Percentiles rank a stretch among this genome's conserved stretches.
Evolutionary conservation across 1,139 yeast genomes (phyloP).

Genomic region (Saccharomyces hybrid): DNA sequence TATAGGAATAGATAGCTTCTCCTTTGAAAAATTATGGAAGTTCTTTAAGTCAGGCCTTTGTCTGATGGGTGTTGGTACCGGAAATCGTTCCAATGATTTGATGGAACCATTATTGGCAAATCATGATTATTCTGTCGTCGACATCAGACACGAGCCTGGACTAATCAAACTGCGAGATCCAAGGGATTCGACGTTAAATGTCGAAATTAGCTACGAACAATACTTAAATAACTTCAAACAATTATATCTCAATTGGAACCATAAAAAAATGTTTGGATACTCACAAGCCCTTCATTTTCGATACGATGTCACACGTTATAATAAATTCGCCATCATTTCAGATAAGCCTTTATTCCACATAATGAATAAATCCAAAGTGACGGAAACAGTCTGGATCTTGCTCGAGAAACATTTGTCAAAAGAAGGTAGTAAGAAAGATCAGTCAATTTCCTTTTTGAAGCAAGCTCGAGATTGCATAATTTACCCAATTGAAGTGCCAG

Average conservation of each 20-base stretch:
- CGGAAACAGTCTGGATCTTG: slow-evolving; percentile 43
- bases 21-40: slow-evolving; percentile 34
- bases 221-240: slow-evolving; percentile 44
- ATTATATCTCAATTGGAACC: slow-evolving; percentile 65
- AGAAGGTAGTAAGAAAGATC: neutral
- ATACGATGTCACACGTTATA: slow-evolving; percentile 20
- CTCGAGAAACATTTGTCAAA: slow-evolving; percentile 34
- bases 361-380: slow-evolving; percentile 29
- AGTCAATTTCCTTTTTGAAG: slow-evolving; percentile 14
- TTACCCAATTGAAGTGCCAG: slow-evolving; percentile 4
- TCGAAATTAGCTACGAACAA: slow-evolving; percentile 29
- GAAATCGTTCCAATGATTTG: slow-evolving; percentile 31
- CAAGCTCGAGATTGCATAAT: slow-evolving; percentile 17
- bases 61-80: slow-evolving; percentile 65
- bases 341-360: slow-evolving; percentile 46
- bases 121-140: slow-evolving; percentile 63
- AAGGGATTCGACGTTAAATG: slow-evolving; percentile 33
- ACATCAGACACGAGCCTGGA: slow-evolving; percentile 27
- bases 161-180: slow-evolving; percentile 47
- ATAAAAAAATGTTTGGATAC: slow-evolving; percentile 32
- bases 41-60: slow-evolving; percentile 30
- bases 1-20: slow-evolving; percentile 26
- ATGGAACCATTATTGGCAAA: slow-evolving; percentile 37
- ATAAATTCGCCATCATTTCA: slow-evolving; percentile 22
- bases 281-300: slow-evolving; percentile 34